Evolutionary conservation across 345 rosid genomes (phyloP).

Genomic region (Arabidopsis suecica): DNA sequence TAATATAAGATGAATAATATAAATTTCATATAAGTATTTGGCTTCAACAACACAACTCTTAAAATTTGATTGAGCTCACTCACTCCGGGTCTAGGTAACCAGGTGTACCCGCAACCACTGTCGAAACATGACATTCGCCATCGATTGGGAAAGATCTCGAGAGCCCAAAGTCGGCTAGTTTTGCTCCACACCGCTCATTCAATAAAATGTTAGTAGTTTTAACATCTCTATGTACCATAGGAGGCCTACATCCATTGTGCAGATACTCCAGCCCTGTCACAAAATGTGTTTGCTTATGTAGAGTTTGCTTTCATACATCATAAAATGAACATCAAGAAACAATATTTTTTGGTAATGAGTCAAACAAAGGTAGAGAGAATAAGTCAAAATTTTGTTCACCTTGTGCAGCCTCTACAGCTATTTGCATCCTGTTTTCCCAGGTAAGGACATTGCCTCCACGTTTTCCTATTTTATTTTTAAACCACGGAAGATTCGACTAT

Average conservation of each 20-base stretch:
- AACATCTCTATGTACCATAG: conserved; percentile 64
- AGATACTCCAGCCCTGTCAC: conserved; percentile 49
- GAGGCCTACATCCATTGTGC: conserved; percentile 66
- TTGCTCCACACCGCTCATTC: conserved; percentile 54
- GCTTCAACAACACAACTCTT: no score
- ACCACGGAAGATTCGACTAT: not conserved
- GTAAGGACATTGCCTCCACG: conserved; percentile 32
- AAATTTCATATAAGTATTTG: no score
- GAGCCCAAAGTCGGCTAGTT: conserved; percentile 65
- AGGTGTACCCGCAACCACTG: conserved; percentile 53
- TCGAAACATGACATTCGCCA: conserved; percentile 39
- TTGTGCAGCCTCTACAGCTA: conserved; percentile 61
- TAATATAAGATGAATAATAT: not conserved
- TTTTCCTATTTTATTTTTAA: conserved; percentile 29
- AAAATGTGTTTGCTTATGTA: not conserved
- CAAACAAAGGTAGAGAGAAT: no score
- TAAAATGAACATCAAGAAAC: not conserved
- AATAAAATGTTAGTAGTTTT: conserved; percentile 60
- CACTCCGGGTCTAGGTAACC: conserved; percentile 72
- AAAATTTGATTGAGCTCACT: conserved; percentile 17
- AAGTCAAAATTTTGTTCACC: conserved; percentile 39
- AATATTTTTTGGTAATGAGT: not conserved
- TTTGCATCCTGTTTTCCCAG: conserved; percentile 57
- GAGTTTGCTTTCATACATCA: not conserved
- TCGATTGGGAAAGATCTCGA: conserved; percentile 56